phyloP scores from a whole-genome alignment of 352 stramenopile species.

The Pythium monospermum region DNA sequence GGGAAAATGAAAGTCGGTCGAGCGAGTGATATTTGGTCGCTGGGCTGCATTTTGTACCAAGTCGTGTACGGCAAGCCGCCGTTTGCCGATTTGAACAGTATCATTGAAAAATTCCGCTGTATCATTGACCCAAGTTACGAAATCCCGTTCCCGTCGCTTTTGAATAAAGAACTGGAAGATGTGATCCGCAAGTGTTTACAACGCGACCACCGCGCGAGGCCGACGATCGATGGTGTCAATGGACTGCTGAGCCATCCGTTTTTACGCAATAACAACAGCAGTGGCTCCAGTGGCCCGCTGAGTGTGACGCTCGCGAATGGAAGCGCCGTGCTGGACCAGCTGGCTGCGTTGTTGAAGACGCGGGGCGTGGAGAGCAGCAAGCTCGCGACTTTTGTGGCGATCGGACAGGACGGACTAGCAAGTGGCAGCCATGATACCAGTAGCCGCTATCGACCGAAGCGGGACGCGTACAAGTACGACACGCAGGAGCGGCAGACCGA shows the following conservation, averaged over 20 bases:
- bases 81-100: constrained; percentile 91
- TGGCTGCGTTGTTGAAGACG: constrained; percentile 41
- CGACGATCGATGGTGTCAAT: constrained; percentile 70
- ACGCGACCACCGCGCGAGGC: constrained; percentile 67
- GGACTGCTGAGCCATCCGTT: constrained; percentile 87
- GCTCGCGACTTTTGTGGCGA: constrained; percentile 48
- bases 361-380: constrained; percentile 38
- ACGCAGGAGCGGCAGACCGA: constrained; percentile 59
- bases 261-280: constrained; percentile 26
- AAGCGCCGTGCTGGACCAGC: constrained; percentile 28
- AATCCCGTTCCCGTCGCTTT: constrained; percentile 85
- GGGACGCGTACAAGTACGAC: constrained; percentile 42
- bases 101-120: constrained; percentile 94
- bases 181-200: constrained; percentile 87
- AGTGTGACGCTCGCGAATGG: constrained; percentile 30
- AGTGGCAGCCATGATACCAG: background rate
- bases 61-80: constrained; percentile 95
- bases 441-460: constrained; percentile 9
- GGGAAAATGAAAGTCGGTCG: constrained; percentile 85
- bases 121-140: constrained; percentile 92
- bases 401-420: constrained; percentile 35
- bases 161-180: constrained; percentile 79
- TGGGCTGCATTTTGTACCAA: constrained; percentile 97
- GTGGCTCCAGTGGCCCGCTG: background rate
- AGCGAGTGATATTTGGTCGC: constrained; percentile 95